Percentiles rank a stretch among this genome's conserved stretches.
Conservation (phyloP, 305 asterid species). For the Nicotiana rustica region DNA sequence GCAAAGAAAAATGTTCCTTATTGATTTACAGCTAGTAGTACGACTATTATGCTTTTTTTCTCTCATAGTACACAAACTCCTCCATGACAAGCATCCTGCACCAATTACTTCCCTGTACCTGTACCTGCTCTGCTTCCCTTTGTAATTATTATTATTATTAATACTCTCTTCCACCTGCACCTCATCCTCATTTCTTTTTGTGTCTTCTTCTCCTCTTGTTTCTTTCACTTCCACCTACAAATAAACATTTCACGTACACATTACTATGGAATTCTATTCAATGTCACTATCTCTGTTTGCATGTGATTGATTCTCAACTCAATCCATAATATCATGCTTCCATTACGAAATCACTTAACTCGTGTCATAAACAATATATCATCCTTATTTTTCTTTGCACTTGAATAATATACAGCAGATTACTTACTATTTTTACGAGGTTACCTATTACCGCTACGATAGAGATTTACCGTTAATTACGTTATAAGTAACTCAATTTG, state of each 20-base stretch:
- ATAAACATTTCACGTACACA: background rate
- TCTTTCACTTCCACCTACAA: conserved; percentile 54
- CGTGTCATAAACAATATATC: background rate
- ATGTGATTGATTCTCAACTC: background rate
- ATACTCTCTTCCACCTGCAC: conserved; percentile 44
- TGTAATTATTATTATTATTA: background rate
- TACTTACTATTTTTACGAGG: no score
- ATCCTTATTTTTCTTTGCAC: background rate
- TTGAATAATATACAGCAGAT: background rate
- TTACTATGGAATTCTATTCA: no score
- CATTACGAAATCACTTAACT: background rate
- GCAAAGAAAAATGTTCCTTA: conserved; percentile 48
- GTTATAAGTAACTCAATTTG: background rate
- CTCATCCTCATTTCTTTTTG: conserved; percentile 38
- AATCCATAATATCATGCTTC: background rate
- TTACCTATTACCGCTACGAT: background rate
- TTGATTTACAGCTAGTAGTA: background rate
- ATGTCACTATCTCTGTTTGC: background rate
- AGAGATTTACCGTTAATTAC: background rate
- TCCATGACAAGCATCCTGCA: conserved; percentile 63
- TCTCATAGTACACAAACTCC: conserved; percentile 50
- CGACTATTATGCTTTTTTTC: conserved; percentile 38
- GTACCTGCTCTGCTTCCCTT: conserved; percentile 22
- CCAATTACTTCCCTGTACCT: conserved; percentile 37
- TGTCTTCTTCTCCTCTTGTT: conserved; percentile 42